Conservation (phyloP, 345 rosid species). For the Orychophragmus violaceus region DNA sequence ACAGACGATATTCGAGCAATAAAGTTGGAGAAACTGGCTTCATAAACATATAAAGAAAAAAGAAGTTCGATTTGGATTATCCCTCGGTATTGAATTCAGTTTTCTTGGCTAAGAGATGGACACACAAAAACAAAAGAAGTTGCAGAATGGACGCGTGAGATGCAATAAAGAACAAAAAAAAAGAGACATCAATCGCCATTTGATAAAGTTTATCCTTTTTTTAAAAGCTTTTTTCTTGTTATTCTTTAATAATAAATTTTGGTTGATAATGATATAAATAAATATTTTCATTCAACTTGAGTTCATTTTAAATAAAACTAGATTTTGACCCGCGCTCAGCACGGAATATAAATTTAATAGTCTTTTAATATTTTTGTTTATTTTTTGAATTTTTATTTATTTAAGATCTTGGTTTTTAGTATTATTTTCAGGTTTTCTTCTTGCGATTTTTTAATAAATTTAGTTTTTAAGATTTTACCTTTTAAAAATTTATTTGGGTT, state of each 20-base stretch:
- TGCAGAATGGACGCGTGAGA: neutral
- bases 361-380: no score
- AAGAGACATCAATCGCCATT: neutral
- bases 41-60: neutral
- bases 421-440: no score
- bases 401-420: no score
- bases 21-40: conserved; percentile 19
- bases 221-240: neutral
- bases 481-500: no score
- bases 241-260: neutral
- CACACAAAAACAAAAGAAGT: neutral
- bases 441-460: no score
- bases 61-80: no score
- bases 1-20: neutral
- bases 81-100: neutral
- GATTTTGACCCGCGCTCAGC: no score
- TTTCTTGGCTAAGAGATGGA: neutral
- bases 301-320: no score
- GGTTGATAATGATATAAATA: neutral
- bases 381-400: no score
- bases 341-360: no score
- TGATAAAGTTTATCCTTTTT: neutral
- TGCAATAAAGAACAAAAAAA: conserved; percentile 7
- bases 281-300: no score
- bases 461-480: no score